Evolutionary conservation across 768 basidiomycete species (phyloP), one percentile per base, ranked within the genome.

Genomic region (Exidia glandulosa): DNA sequence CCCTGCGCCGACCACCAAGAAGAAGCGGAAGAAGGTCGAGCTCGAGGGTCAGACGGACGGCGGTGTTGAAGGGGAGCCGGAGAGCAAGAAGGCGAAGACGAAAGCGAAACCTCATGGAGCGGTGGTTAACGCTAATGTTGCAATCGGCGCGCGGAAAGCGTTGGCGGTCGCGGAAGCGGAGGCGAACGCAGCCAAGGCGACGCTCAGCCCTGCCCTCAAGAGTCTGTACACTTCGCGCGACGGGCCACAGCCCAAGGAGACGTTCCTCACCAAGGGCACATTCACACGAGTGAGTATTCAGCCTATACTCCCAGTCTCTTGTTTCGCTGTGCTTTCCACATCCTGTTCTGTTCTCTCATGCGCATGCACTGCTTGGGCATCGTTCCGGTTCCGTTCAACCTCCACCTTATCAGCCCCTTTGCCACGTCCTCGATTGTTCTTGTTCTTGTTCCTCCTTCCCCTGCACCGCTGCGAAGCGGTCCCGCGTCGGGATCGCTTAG

Each of bases 221-320:
- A 86, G 85, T 34, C 68, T 96, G 64, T 96, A 94, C 69, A 79
- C 73, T 45, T 70, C 75, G 12, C 82, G 83, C 60, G 79, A 82
- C 25, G 78, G 76, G 16, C 73, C 78, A 57, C 75, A 76, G 63
- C 78, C 75, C 68, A 90, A 92, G 68, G 88, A 88, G 73, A 93
- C 90, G 5, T 94, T 93, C 66, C 91, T 91, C 81, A 94, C 92
- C 1, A 88, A 86, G 81, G 84, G 86, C 19, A 95, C 93, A 13
- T 96, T 94, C 65, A 94, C 88, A 9, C 81, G 93, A 74, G 92
- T 93, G 68, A 72, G 92, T 76, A 2, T 1, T 23, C 27, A 50
- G 27, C 29, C 37, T 45, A 56, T 32, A 41, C 10, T 23, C 50
- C 41, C 50, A 14, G 50, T 54, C 50, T 27, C 10, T 19, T n/a